Evolutionary conservation across 2,329 filamentous ascomycete species (phyloP).

Genomic region (Nannizzia gypsea): DNA sequence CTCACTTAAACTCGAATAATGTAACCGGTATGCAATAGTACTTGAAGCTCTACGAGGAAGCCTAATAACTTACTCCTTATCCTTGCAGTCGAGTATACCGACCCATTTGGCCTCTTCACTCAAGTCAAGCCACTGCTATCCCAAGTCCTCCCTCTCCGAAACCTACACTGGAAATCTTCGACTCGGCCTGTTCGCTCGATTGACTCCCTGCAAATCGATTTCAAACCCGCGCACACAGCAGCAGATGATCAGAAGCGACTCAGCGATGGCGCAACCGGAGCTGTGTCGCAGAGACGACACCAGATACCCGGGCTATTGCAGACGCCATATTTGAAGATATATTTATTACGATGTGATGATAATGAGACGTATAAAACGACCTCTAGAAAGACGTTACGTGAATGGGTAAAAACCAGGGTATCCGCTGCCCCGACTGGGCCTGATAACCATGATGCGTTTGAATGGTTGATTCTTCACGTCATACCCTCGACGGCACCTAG

Average conservation of each 20-base stretch:
- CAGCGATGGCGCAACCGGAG: slow-evolving; percentile 27
- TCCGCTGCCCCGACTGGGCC: slow-evolving; percentile 49
- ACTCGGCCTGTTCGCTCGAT: slow-evolving; percentile 85
- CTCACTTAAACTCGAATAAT: slow-evolving; percentile 52
- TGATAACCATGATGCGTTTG: slow-evolving; percentile 91
- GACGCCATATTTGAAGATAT: slow-evolving; percentile 86
- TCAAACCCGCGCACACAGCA: slow-evolving; percentile 52
- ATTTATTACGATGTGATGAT: slow-evolving; percentile 85
- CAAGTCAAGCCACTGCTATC: slow-evolving; percentile 66
- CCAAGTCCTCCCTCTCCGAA: slow-evolving; percentile 69
- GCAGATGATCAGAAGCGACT: slow-evolving; percentile 25
- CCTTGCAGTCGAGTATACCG: slow-evolving; percentile 76
- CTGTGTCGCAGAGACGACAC: slow-evolving; percentile 54
- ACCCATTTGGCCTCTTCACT: slow-evolving; percentile 79
- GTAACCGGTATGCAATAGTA: slow-evolving; percentile 50
- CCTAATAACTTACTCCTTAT: slow-evolving; percentile 5
- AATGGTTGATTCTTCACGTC: slow-evolving; percentile 90
- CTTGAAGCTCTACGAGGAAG: background rate
- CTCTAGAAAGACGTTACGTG: slow-evolving; percentile 64
- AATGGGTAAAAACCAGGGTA: slow-evolving; percentile 78
- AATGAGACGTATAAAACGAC: slow-evolving; percentile 83
- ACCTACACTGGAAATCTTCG: slow-evolving; percentile 95
- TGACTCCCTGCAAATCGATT: slow-evolving; percentile 78
- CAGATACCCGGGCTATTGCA: slow-evolving; percentile 89
- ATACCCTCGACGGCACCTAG: slow-evolving; percentile 84